phyloP scores from a whole-genome alignment of 2,329 filamentous ascomycete species.

The Ustulina deusta region DNA sequence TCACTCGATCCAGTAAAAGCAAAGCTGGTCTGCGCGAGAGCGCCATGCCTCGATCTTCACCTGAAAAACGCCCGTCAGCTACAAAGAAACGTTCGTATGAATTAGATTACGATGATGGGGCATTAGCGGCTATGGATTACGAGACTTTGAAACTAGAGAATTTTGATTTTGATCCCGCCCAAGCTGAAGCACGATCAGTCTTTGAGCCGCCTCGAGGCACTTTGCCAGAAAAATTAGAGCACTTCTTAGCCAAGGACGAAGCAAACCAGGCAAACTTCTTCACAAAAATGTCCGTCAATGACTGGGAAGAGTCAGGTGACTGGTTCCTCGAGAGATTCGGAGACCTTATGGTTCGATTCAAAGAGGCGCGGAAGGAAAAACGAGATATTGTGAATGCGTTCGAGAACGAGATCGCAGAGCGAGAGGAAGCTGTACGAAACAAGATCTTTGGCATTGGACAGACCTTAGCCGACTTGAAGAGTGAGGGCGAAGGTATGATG shows the following conservation, averaged over 20 bases:
- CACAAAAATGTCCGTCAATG: constrained; percentile 63
- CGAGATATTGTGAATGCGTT: constrained; percentile 63
- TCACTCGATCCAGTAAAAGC: constrained; percentile 40
- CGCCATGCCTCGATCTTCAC: constrained; percentile 45
- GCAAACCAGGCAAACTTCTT: constrained; percentile 63
- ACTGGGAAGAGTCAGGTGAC: constrained; percentile 71
- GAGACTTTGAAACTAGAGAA: constrained; percentile 62
- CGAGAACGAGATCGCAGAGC: constrained; percentile 66
- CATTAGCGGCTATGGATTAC: constrained; percentile 67
- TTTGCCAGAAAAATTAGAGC: constrained; percentile 62
- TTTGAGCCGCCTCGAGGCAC: constrained; percentile 55
- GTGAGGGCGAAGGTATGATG: constrained; percentile 69
- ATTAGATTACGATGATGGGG: constrained; percentile 69
- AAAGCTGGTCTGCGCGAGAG: constrained; percentile 44
- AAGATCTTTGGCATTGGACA: constrained; percentile 66
- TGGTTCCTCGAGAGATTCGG: constrained; percentile 70
- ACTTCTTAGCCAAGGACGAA: constrained; percentile 59
- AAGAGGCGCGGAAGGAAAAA: constrained; percentile 62
- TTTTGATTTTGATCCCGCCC: constrained; percentile 69
- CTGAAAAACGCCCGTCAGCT: constrained; percentile 42
- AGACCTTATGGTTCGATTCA: constrained; percentile 61
- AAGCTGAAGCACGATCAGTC: constrained; percentile 54
- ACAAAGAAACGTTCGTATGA: constrained; percentile 49
- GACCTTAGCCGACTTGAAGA: constrained; percentile 66
- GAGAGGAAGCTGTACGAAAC: constrained; percentile 66